These are phyloP conservation scores for Entophlyctis luteolus DNA, from an alignment of 192 early-diverging fungal genomes.

Conservation along the genomic window DNA sequence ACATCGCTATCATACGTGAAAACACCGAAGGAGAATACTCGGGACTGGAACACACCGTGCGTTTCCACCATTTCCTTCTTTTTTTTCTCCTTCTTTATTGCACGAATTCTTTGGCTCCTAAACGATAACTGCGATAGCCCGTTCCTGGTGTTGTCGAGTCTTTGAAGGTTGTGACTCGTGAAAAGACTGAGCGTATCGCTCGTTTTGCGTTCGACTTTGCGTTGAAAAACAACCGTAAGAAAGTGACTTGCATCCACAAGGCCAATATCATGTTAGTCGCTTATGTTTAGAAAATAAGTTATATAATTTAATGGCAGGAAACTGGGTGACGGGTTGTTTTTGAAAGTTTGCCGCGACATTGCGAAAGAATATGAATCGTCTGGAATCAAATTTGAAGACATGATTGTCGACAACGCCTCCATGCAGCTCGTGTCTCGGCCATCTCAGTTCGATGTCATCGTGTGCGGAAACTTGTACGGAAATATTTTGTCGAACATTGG, in stretches of 20 bases:
- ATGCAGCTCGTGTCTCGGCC: slow-evolving; percentile 99
- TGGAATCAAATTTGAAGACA: slow-evolving; percentile 92
- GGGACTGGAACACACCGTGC: slow-evolving; percentile 90
- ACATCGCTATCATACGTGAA: slow-evolving; percentile 99
- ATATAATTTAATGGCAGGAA: slow-evolving; percentile 56
- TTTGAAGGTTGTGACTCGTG: slow-evolving; percentile 92
- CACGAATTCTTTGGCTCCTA: slow-evolving; percentile 4
- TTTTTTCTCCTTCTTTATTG: no score
- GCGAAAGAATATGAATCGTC: slow-evolving; percentile 84
- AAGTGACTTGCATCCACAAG: slow-evolving; percentile 98
- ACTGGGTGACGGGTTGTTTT: slow-evolving; percentile 95
- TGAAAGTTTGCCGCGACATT: slow-evolving; percentile 93
- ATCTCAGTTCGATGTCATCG: slow-evolving; percentile 98
- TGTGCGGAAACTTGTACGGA: slow-evolving; percentile 99
- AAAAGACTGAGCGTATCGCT: slow-evolving; percentile 98
- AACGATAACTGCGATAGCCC: slow-evolving; percentile 49
- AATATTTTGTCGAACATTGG: slow-evolving; percentile 99
- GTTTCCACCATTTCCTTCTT: slow-evolving; percentile 3
- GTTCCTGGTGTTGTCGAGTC: slow-evolving; percentile 98
- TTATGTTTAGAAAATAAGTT: neutral
- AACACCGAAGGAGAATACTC: slow-evolving; percentile 99
- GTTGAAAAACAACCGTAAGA: slow-evolving; percentile 93
- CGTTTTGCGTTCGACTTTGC: slow-evolving; percentile 99
- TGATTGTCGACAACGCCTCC: slow-evolving; percentile 99
- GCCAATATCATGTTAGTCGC: slow-evolving; percentile 93